Percentiles rank a stretch among this genome's conserved stretches.
These are phyloP conservation scores for Megacollybia marginata DNA, from an alignment of 768 basidiomycete genomes.

Conservation along the genomic window DNA sequence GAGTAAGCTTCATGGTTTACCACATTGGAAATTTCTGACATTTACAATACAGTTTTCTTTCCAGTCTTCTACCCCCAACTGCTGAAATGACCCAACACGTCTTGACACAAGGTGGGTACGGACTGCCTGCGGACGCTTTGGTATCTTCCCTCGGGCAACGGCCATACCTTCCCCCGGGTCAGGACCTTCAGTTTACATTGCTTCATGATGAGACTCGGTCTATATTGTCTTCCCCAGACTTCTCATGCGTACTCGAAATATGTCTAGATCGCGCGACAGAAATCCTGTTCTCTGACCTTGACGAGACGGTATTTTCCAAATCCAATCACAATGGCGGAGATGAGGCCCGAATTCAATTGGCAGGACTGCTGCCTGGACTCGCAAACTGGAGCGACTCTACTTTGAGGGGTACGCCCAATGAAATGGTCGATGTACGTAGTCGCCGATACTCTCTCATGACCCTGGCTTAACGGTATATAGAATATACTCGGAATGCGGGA, in stretches of 20 bases:
- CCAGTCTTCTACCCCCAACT: conserved; percentile 47
- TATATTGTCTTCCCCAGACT: conserved; percentile 62
- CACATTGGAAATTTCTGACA: background rate
- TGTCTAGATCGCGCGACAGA: conserved; percentile 65
- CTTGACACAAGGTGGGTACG: background rate
- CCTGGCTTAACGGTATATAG: conserved; percentile 24
- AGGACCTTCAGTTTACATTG: conserved; percentile 45
- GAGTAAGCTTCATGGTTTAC: conserved; percentile 30
- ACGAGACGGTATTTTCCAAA: conserved; percentile 51
- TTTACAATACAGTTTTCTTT: conserved; percentile 47
- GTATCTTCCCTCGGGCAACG: background rate
- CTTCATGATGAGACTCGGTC: conserved; percentile 66
- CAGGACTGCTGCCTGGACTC: conserved; percentile 73
- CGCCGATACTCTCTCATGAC: background rate
- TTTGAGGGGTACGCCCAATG: conserved; percentile 65
- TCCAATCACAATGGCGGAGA: conserved; percentile 14
- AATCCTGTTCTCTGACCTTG: conserved; percentile 56
- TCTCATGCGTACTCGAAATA: conserved; percentile 61
- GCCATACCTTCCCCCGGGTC: conserved; percentile 14
- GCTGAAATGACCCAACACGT: conserved; percentile 15
- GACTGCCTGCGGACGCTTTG: background rate
- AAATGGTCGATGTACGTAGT: conserved; percentile 70
- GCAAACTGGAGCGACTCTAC: conserved; percentile 71
- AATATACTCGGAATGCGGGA: conserved; percentile 57
- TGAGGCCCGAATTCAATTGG: conserved; percentile 57